These are phyloP conservation scores for Chlamydomonas sp. DNA, from an alignment of 139 green algal genomes.

Conservation along the genomic window DNA sequence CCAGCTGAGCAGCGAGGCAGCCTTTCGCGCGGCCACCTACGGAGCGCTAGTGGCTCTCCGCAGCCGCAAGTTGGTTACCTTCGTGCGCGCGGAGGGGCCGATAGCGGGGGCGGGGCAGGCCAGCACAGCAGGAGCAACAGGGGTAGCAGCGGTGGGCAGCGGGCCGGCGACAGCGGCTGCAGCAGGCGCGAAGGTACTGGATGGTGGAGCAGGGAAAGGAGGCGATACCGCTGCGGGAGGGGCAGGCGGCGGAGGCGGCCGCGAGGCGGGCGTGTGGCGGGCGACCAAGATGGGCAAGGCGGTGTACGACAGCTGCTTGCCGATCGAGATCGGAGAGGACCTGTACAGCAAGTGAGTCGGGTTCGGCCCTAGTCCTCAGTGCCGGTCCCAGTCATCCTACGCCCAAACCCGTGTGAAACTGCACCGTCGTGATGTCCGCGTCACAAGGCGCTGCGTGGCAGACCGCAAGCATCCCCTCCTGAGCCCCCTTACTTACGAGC, in stretches of 20 bases:
- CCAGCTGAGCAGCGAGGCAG: slow-evolving; percentile 22
- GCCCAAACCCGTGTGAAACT: too few species aligned
- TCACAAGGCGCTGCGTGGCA: not conserved
- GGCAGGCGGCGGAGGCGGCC: not conserved
- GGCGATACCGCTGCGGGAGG: not conserved
- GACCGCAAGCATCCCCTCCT: not conserved
- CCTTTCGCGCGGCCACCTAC: slow-evolving; percentile 30
- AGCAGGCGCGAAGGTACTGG: too few species aligned
- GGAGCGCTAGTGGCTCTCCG: slow-evolving; percentile 51
- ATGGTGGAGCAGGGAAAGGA: too few species aligned
- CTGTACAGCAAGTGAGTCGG: slow-evolving; percentile 43
- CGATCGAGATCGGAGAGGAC: slow-evolving; percentile 43
- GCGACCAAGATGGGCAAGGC: slow-evolving; percentile 59
- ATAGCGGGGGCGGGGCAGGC: too few species aligned
- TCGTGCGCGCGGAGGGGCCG: not conserved
- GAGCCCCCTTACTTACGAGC: not conserved
- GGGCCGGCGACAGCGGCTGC: too few species aligned
- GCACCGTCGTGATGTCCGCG: too few species aligned
- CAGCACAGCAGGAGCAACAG: too few species aligned
- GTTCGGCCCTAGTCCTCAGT: too few species aligned
- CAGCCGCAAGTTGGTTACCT: slow-evolving; percentile 22
- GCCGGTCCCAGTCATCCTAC: too few species aligned
- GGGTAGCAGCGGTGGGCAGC: too few species aligned
- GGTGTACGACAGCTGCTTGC: slow-evolving; percentile 63
- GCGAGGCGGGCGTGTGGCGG: slow-evolving; percentile 27